Base-by-base conservation (phyloP, 176 grass and related monocot genomes). In the Luzula sylvatica region DNA sequence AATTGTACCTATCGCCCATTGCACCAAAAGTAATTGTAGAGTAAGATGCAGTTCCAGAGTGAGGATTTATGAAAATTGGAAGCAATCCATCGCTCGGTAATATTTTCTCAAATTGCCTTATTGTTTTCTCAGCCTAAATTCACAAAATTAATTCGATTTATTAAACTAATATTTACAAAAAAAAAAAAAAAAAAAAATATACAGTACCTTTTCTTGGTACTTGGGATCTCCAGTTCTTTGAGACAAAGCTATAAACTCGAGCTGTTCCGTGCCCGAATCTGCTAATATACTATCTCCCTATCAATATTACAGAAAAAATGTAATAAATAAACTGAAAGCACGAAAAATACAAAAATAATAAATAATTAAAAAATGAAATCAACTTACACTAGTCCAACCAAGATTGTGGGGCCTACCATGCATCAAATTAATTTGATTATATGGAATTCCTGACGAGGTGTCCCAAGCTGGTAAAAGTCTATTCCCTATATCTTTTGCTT, bases 21-120 rank as follows among this genome's bases (percentile, higher is more conserved):
- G 93, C 93, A 80, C 93, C 93, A 23, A 98, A 92, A 77, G 93
- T 98, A 71, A 98, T 87, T 75, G 82, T 98, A 57, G 93, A 92
- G 65, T 92, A 83, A 11, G 82, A 73, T 23, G 93, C 24, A 62
- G 81, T 76, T 51, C 93, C 93, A 57, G 93, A 83, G 48, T 87
- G 82, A 75, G 93, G 93, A 69, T 98, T 98, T 83, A 98, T 80
- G 47, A 74, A 87, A 24, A 98, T 92, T 51, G 93, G 86, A 64
- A 98, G 81, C 64, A 98, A 98, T 35, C 93, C 93, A 72, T 98
- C 93, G 44, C 42, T 92, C 27, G 93, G 86, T 74, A 77, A 87
- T 87, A 76, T 87, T 70, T 99, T 99, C 72, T 99, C 78, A 68
- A 92, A 82, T 67, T 99, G 93, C 28, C 28, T 80, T 56, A 92